A percentile compares a stretch with the other conserved stretches of the same genome.
Evolutionary conservation across 139 green algal species (phyloP).

Genomic region (Dunaliella sp.): DNA sequence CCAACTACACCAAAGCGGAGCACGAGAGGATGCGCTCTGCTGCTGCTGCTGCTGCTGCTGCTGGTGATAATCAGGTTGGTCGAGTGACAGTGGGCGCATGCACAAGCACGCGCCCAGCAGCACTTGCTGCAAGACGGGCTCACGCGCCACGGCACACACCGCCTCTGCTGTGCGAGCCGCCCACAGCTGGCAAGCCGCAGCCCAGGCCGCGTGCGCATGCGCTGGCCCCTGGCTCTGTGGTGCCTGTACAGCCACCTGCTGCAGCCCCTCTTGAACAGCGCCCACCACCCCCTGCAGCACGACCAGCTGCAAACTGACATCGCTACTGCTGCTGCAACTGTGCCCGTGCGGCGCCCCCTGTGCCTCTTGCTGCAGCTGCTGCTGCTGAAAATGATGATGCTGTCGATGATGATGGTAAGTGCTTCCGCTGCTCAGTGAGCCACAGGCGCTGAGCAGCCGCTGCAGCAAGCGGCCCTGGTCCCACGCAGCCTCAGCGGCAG

Average conservation of each 20-base stretch:
- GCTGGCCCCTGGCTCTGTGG: too few species aligned
- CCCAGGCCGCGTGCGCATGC: too few species aligned
- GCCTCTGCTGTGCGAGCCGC: constrained; percentile 8
- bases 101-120: constrained; percentile 8
- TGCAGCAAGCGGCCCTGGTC: constrained; percentile 52
- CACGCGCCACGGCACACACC: neutral
- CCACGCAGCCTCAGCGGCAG: constrained; percentile 24
- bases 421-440: neutral
- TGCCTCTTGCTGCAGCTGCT: too few species aligned
- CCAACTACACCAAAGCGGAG: too few species aligned
- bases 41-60: neutral
- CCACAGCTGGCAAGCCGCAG: neutral
- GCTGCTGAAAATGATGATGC: too few species aligned
- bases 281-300: neutral
- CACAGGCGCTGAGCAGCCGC: constrained; percentile 16
- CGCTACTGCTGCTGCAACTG: too few species aligned
- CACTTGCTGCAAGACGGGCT: neutral
- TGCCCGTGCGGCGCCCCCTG: too few species aligned
- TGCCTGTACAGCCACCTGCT: too few species aligned
- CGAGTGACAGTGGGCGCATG: neutral
- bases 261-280: neutral
- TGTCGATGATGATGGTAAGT: too few species aligned
- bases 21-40: neutral
- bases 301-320: neutral
- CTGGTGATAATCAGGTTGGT: too few species aligned